These are phyloP conservation scores for Pouteria glomerata DNA, from an alignment of 148 eudicot species.

Conservation along the genomic window DNA sequence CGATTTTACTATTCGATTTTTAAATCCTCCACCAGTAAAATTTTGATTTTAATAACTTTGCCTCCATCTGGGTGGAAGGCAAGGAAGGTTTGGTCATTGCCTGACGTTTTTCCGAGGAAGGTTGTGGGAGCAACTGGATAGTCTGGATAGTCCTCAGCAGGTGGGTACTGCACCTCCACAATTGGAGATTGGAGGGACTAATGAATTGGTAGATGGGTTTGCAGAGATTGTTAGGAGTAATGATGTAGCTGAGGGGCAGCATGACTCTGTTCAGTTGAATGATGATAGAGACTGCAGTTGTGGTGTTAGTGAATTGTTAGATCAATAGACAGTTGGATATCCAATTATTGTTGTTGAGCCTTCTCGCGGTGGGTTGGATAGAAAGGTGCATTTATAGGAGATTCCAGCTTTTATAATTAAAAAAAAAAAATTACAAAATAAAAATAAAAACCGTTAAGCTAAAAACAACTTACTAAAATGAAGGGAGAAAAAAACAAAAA, in stretches of 20 bases:
- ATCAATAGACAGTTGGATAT: constrained; percentile 8
- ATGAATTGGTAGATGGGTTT: constrained; percentile 12
- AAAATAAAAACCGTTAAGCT: too few species aligned
- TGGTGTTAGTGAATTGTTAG: too few species aligned
- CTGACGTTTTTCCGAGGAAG: constrained; percentile 22
- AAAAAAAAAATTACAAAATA: too few species aligned
- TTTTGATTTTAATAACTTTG: too few species aligned
- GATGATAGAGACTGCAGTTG: not conserved
- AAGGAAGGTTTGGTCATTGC: constrained; percentile 38
- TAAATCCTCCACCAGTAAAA: too few species aligned
- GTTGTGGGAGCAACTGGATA: too few species aligned
- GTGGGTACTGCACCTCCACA: constrained; percentile 4
- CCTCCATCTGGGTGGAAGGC: constrained; percentile 54
- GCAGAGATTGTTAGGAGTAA: constrained; percentile 17
- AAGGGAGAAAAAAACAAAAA: too few species aligned
- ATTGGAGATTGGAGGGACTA: constrained; percentile 13
- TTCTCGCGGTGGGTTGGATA: constrained; percentile 5
- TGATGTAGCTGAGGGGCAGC: constrained; percentile 14
- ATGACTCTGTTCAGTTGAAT: not conserved
- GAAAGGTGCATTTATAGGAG: too few species aligned
- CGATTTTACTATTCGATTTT: too few species aligned
- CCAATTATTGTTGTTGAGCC: not conserved
- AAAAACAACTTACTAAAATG: too few species aligned
- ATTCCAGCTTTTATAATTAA: too few species aligned
- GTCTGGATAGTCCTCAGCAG: too few species aligned